Conservation (phyloP, 2,329 filamentous ascomycete genomes). For the Fusarium fracticaudum region DNA sequence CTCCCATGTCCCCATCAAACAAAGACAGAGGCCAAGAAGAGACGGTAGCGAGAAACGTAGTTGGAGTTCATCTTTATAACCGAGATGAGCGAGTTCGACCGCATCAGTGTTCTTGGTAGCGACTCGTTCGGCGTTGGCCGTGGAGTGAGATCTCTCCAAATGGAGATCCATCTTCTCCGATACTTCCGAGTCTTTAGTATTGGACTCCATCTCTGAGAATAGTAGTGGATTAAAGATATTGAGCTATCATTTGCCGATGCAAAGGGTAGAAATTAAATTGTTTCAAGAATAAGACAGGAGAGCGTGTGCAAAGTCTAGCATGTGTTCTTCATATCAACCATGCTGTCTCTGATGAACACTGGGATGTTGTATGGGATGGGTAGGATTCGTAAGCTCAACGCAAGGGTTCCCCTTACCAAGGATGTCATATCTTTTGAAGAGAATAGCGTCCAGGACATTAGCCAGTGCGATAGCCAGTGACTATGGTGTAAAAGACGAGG, state of each 20-base stretch:
- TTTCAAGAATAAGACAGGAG: background rate
- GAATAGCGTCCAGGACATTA: background rate
- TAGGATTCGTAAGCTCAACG: background rate
- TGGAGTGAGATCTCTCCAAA: background rate
- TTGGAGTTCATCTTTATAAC: too few species aligned
- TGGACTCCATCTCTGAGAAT: background rate
- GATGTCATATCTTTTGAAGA: background rate
- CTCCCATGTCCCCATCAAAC: too few species aligned
- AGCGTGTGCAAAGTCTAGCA: background rate
- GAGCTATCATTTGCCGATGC: rapidly evolving
- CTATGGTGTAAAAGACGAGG: background rate
- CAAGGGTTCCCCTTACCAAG: background rate
- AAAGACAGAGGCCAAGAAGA: too few species aligned
- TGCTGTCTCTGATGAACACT: background rate
- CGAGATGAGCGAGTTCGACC: too few species aligned
- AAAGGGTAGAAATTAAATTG: too few species aligned
- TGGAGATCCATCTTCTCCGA: background rate
- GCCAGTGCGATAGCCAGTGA: background rate
- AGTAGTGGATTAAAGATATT: background rate
- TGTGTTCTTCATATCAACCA: background rate
- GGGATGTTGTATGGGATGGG: background rate
- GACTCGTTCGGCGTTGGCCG: rapidly evolving
- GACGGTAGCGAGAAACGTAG: rapidly evolving
- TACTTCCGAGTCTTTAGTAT: background rate
- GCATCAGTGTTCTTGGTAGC: too few species aligned